These are phyloP conservation scores for Sclerotinia glacialis DNA, from an alignment of 2,329 filamentous ascomycete species.

Conservation along the genomic window DNA sequence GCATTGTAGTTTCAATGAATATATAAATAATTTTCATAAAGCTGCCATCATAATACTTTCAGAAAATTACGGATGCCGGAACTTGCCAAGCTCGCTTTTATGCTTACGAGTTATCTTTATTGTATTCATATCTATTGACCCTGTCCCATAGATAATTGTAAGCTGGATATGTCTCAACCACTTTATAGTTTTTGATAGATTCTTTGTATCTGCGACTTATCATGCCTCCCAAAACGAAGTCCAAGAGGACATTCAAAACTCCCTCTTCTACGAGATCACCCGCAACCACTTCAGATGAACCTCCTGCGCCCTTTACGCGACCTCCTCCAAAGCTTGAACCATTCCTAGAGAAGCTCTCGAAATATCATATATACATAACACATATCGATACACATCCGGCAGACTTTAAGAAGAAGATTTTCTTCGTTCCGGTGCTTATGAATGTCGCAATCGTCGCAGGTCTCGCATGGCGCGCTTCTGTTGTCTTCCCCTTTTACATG, in stretches of 20 bases:
- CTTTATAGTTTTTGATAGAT: not conserved
- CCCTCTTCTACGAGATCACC: conserved; percentile 25
- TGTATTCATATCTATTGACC: too few relatives aligned
- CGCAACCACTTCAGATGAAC: conserved; percentile 30
- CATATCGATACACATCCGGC: conserved; percentile 73
- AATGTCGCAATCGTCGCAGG: conserved; percentile 66
- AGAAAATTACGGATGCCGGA: conserved; percentile 27
- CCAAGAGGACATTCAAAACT: conserved; percentile 35
- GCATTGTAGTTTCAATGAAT: conserved; percentile 28
- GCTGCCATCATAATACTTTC: conserved; percentile 1
- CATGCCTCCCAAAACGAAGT: conserved; percentile 38
- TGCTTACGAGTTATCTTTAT: too few relatives aligned
- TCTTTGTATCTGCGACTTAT: conserved; percentile 14
- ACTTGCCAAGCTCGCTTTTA: not conserved
- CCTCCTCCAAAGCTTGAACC: conserved; percentile 61
- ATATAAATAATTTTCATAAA: conserved; percentile 14
- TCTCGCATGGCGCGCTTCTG: conserved; percentile 66
- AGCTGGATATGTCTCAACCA: not conserved
- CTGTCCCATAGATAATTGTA: not conserved
- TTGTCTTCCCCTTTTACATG: conserved; percentile 69
- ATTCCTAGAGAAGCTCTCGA: conserved; percentile 65
- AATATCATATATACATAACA: conserved; percentile 73
- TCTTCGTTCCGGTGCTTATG: conserved; percentile 72
- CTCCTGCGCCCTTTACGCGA: conserved; percentile 65
- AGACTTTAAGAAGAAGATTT: conserved; percentile 77